Conservation (phyloP, 371 early-diverging fungal genomes). For the Chytridiales sp. region DNA sequence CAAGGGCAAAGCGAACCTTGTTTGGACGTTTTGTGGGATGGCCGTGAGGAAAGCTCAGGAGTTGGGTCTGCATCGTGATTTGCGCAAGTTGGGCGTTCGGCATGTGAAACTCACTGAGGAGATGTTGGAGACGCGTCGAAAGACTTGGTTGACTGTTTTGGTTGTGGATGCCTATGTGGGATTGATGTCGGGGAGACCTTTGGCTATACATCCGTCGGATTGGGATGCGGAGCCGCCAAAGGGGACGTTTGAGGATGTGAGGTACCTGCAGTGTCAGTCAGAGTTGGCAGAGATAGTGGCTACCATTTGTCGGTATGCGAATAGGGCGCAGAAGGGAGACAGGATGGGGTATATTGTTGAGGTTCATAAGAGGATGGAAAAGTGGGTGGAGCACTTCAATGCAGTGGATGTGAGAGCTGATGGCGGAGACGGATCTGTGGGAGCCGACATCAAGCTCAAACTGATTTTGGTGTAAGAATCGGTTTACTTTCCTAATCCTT, state of each 20-base stretch:
- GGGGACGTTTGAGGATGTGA: background rate
- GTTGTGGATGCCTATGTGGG: slow-evolving; percentile 8
- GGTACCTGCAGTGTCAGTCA: background rate
- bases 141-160: slow-evolving; percentile 11
- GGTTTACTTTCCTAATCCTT: no score
- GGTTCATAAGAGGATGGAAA: background rate
- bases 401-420: no score
- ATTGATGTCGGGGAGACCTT: slow-evolving; percentile 10
- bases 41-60: slow-evolving; percentile 14
- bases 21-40: slow-evolving; percentile 13
- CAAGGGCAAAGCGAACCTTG: background rate
- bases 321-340: slow-evolving; percentile 2
- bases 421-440: no score
- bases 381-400: no score
- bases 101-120: slow-evolving; percentile 1
- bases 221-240: slow-evolving; percentile 9
- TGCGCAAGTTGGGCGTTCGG: background rate
- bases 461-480: no score
- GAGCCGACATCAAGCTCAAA: no score
- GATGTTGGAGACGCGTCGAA: slow-evolving; percentile 3
- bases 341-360: background rate
- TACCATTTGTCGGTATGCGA: slow-evolving; percentile 5
- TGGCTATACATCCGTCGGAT: slow-evolving; percentile 8
- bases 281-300: slow-evolving; percentile 8
- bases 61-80: slow-evolving; percentile 11